phyloP scores from a whole-genome alignment of 2,329 filamentous ascomycete species.

The Mycosphaerella sp. region DNA sequence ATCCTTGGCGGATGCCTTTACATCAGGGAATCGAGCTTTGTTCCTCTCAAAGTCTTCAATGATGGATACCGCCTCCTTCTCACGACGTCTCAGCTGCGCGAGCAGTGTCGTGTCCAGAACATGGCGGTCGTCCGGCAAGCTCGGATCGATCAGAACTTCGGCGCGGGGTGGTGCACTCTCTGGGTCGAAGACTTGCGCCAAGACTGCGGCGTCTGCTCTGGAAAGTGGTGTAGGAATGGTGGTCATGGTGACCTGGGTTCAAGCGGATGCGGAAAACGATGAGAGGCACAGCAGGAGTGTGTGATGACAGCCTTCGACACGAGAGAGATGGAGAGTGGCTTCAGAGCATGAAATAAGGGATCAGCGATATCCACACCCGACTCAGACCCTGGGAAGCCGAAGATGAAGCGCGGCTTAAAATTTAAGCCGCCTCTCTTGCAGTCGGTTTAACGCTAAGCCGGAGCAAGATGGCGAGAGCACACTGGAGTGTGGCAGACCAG shows the following conservation, averaged over 20 bases:
- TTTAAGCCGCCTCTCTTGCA: too few species aligned
- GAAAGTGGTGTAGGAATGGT: conserved; percentile 22
- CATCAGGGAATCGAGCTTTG: conserved; percentile 6
- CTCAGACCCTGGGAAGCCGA: too few species aligned
- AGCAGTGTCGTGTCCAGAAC: conserved; percentile 19
- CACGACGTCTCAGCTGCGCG: conserved; percentile 17
- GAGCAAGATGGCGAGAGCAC: too few species aligned
- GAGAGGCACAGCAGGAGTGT: too few species aligned
- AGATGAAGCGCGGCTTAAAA: too few species aligned
- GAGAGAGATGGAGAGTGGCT: too few species aligned
- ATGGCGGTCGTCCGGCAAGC: conserved; percentile 24
- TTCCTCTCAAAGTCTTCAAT: conserved; percentile 24
- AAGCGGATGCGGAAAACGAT: background rate
- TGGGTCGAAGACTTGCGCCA: conserved; percentile 36
- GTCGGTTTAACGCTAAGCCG: too few species aligned
- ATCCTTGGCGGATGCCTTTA: conserved; percentile 15
- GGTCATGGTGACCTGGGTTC: background rate
- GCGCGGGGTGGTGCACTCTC: conserved; percentile 24
- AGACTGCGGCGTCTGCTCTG: conserved; percentile 42
- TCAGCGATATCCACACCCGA: too few species aligned
- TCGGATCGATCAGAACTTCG: conserved; percentile 25
- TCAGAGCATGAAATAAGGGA: too few species aligned
- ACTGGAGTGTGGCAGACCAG: too few species aligned
- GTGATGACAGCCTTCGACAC: too few species aligned
- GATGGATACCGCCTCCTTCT: conserved; percentile 26